Conservation (phyloP, 108 stramenopile genomes). For the Cyclotella choctawhatcheeana region DNA sequence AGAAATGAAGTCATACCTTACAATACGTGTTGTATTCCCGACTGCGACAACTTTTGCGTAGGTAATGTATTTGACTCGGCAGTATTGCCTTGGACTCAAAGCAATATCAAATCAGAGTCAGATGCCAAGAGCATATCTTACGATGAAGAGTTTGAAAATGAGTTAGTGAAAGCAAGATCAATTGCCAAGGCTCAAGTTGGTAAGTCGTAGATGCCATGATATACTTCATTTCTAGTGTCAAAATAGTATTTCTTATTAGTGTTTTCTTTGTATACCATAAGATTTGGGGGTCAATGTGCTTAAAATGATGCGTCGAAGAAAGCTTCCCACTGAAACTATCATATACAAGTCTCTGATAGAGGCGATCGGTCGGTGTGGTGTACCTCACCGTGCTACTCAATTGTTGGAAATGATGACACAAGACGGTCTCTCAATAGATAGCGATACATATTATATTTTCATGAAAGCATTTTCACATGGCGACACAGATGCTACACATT, state of each 20-base stretch:
- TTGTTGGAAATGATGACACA: slow-evolving; percentile 84
- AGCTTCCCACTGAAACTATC: slow-evolving; percentile 67
- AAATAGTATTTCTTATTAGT: neutral
- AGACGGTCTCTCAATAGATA: slow-evolving; percentile 70
- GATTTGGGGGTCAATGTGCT: slow-evolving; percentile 84
- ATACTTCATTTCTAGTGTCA: neutral
- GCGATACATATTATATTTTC: slow-evolving; percentile 71
- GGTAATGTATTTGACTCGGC: slow-evolving; percentile 35
- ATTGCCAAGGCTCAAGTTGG: slow-evolving; percentile 80
- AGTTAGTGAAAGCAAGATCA: slow-evolving; percentile 75
- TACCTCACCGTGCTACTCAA: slow-evolving; percentile 69
- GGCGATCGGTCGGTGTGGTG: slow-evolving; percentile 85
- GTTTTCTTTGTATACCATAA: no score
- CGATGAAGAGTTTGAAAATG: slow-evolving; percentile 27
- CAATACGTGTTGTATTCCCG: slow-evolving; percentile 20
- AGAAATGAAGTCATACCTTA: slow-evolving; percentile 1
- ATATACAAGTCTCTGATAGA: slow-evolving; percentile 83
- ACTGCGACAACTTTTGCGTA: slow-evolving; percentile 42
- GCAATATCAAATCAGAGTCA: neutral
- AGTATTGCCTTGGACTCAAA: slow-evolving; percentile 34
- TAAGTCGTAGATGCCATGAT: neutral
- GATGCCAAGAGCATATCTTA: neutral
- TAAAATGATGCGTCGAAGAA: slow-evolving; percentile 63
- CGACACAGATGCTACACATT: slow-evolving; percentile 19
- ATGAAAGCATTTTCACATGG: slow-evolving; percentile 71